Percentiles rank a stretch among this genome's conserved stretches.
These are phyloP conservation scores for Russula compacta DNA, from an alignment of 768 basidiomycete genomes.

Conservation along the genomic window DNA sequence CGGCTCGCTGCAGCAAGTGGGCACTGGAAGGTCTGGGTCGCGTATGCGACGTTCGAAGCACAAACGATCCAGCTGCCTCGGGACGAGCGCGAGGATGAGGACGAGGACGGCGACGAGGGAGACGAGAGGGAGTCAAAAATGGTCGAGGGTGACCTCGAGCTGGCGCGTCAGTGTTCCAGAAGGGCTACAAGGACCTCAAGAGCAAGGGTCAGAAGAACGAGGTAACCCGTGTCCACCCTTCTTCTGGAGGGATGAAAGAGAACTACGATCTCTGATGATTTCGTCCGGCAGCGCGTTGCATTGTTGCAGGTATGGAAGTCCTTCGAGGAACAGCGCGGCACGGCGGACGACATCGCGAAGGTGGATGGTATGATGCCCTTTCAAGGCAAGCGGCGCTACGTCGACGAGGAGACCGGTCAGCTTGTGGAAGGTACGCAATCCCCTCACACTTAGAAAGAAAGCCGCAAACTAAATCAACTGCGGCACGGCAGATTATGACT, in stretches of 20 bases:
- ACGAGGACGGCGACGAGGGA: constrained; percentile 41
- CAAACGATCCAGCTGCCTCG: constrained; percentile 60
- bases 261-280: not conserved
- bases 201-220: constrained; percentile 76
- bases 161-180: constrained; percentile 77
- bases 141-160: constrained; percentile 58
- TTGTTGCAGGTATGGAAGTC: constrained; percentile 93
- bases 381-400: constrained; percentile 73
- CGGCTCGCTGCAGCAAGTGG: constrained; percentile 76
- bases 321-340: constrained; percentile 79
- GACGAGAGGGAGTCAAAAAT: constrained; percentile 45
- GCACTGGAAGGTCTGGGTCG: constrained; percentile 96
- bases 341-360: constrained; percentile 61
- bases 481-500: constrained; percentile 70
- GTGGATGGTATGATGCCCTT: constrained; percentile 93
- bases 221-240: constrained; percentile 34
- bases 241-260: not conserved
- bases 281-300: constrained; percentile 62
- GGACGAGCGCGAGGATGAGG: constrained; percentile 61
- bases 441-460: not conserved
- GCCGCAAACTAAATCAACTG: not conserved
- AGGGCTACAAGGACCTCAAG: constrained; percentile 84
- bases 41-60: constrained; percentile 88
- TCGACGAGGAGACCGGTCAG: constrained; percentile 77
- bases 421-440: constrained; percentile 66